phyloP scores from a whole-genome alignment of 495 filamentous ascomycete genomes.

The Tuber borchii region DNA sequence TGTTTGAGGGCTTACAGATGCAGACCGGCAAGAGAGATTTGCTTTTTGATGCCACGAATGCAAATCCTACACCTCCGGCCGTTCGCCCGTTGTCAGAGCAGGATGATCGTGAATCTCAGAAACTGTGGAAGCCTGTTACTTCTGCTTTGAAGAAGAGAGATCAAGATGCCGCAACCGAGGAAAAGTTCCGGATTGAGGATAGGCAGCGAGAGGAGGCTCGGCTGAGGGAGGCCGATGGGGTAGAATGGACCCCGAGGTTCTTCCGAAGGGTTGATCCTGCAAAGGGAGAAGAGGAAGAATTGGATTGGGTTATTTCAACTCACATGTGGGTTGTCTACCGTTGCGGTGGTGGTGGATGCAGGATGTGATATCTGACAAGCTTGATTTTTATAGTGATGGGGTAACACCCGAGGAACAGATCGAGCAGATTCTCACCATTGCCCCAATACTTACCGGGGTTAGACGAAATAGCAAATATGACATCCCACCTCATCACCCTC shows the following conservation, averaged over 20 bases:
- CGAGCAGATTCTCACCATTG: slow-evolving; percentile 78
- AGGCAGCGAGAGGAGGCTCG: slow-evolving; percentile 83
- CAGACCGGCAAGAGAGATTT: slow-evolving; percentile 82
- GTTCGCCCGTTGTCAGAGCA: slow-evolving; percentile 78
- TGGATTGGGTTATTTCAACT: slow-evolving; percentile 94
- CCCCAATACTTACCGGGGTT: slow-evolving; percentile 77
- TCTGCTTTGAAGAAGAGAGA: slow-evolving; percentile 73
- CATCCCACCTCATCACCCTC: slow-evolving; percentile 40
- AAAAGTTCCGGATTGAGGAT: slow-evolving; percentile 92
- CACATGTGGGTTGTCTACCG: slow-evolving; percentile 59
- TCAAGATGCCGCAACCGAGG: slow-evolving; percentile 83
- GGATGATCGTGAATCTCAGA: slow-evolving; percentile 82
- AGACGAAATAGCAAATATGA: slow-evolving; percentile 42
- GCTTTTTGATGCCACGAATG: slow-evolving; percentile 76
- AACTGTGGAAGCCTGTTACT: slow-evolving; percentile 73
- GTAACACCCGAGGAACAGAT: slow-evolving; percentile 64
- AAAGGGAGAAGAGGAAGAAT: slow-evolving; percentile 71
- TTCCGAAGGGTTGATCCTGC: slow-evolving; percentile 68
- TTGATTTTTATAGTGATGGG: slow-evolving; percentile 51
- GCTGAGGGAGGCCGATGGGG: slow-evolving; percentile 66
- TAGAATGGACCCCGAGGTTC: slow-evolving; percentile 82
- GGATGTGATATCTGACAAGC: slow-evolving; percentile 3
- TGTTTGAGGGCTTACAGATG: slow-evolving; percentile 8
- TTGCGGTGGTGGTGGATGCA: neutral
- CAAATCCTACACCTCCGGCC: slow-evolving; percentile 67